Percentiles rank a stretch among this genome's conserved stretches.
phyloP scores from a whole-genome alignment of 176 grass and related monocot species.

The Otatea glauca region DNA sequence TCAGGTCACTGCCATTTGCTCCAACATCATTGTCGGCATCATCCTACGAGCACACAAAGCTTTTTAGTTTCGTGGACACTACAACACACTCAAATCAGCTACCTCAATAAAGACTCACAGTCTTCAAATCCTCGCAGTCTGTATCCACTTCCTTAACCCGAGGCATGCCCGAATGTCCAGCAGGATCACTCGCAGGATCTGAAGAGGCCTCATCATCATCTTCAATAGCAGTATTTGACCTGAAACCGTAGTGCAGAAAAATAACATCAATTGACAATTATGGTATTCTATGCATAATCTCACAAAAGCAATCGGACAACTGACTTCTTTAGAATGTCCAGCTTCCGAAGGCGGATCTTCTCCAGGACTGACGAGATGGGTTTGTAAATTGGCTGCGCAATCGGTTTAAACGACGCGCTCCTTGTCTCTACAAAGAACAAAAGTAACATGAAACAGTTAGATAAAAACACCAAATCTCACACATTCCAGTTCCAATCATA shows the following conservation, averaged over 20 bases:
- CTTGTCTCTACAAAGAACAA: slow-evolving; percentile 64
- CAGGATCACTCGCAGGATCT: slow-evolving; percentile 32
- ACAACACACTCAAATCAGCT: slow-evolving; percentile 13
- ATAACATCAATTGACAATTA: neutral
- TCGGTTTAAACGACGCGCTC: slow-evolving; percentile 71
- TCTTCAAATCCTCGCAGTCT: slow-evolving; percentile 34
- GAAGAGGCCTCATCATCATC: slow-evolving; percentile 18
- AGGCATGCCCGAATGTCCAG: slow-evolving; percentile 12
- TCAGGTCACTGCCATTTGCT: slow-evolving; percentile 7
- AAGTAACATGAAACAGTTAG: neutral
- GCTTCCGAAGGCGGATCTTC: slow-evolving; percentile 89
- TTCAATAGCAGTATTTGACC: slow-evolving; percentile 48
- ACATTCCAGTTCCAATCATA: neutral
- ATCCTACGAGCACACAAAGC: slow-evolving; percentile 34
- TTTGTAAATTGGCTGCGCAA: slow-evolving; percentile 63
- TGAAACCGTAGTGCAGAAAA: slow-evolving; percentile 37
- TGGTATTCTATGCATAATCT: neutral
- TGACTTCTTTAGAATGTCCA: slow-evolving; percentile 75
- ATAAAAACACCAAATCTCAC: neutral
- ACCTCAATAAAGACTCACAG: slow-evolving; percentile 42
- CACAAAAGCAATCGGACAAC: neutral
- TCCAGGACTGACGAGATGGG: slow-evolving; percentile 91
- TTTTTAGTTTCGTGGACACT: slow-evolving; percentile 25
- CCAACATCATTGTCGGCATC: slow-evolving; percentile 32
- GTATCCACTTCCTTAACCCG: slow-evolving; percentile 25